Base-by-base conservation (phyloP, 2,329 filamentous ascomycete genomes). In the Neofusicoccum umdonicola region DNA sequence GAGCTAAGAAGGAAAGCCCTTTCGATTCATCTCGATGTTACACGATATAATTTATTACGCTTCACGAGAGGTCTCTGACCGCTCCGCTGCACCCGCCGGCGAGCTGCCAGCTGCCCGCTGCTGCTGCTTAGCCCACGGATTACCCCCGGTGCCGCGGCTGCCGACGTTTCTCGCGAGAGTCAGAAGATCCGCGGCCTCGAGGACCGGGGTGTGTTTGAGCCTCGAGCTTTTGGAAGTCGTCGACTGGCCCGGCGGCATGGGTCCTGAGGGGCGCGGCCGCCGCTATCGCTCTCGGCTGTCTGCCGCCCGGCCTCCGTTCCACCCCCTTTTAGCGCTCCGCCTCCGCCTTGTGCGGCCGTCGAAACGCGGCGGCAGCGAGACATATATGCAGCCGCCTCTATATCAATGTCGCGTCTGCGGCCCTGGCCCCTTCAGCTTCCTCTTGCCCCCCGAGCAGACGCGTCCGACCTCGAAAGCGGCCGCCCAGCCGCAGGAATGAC, bases 201-300 rank as follows among this genome's bases (percentile, higher is more conserved):
- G 17, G 37, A 44, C 54, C 54, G 39, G 54, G 54, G 39, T 41
- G 54, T 57, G 54, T 57, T 57, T 57, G 54, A 45, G 54, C 54
- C 54, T 39, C 54, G 39, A 44, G 39, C 22, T 57, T 57, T 44
- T 44, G 54, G 54, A 57, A 57, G 54, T 15, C 27, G 37, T 3
- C 22, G 52, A 37, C 19, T 27, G 37, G 8, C 12, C n/a, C 34
- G 19, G 34, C 34, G 3, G 34, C 50, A 31, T 42, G 52, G 52
- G 39, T 41, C 17, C 35, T 37, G 52, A 5, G 19, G 35, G 6
- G 27, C 27, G 27, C 27, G 27, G 27, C 27, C 27, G 27, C 27
- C 27, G 27, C 27, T 31, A 31, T 31, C 27, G 27, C 27, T 27
- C 39, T 56, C 52, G 52, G 52, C 52, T 22, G 52, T 35, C 34